Evolutionary conservation across 2,329 filamentous ascomycete genomes (phyloP).

Genomic region (Chrysoporthe austroafricana): DNA sequence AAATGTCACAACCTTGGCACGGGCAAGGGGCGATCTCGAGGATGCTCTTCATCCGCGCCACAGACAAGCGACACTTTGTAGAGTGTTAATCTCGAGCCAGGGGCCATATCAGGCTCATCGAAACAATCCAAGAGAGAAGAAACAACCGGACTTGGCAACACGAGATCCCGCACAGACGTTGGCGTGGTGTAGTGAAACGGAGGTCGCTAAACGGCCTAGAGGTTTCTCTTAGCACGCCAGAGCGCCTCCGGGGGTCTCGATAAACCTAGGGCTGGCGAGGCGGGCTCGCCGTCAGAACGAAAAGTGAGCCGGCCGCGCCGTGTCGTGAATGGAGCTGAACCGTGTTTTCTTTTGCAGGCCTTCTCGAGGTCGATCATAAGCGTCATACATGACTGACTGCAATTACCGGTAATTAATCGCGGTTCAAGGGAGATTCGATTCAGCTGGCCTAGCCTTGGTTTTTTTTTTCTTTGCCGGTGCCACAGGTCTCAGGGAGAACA

Average conservation of each 20-base stretch:
- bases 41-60: background rate
- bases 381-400: background rate
- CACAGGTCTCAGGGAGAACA: background rate
- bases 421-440: background rate
- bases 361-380: background rate
- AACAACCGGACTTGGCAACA: slow-evolving; percentile 19
- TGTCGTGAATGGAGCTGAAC: background rate
- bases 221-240: slow-evolving; percentile 16
- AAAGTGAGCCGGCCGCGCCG: background rate
- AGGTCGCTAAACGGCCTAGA: slow-evolving; percentile 1
- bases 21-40: background rate
- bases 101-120: background rate
- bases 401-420: background rate
- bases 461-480: background rate
- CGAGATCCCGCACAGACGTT: slow-evolving; percentile 19
- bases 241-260: slow-evolving; percentile 2
- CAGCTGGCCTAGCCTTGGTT: background rate
- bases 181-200: slow-evolving; percentile 12
- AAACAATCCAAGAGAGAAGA: slow-evolving; percentile 15
- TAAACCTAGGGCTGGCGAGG: background rate
- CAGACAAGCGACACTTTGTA: background rate
- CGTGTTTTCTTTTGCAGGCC: background rate
- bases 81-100: background rate
- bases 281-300: slow-evolving; percentile 7
- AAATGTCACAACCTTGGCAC: background rate